phyloP scores from a whole-genome alignment of 2,329 filamentous ascomycete genomes.

The Verruconis gallopava region DNA sequence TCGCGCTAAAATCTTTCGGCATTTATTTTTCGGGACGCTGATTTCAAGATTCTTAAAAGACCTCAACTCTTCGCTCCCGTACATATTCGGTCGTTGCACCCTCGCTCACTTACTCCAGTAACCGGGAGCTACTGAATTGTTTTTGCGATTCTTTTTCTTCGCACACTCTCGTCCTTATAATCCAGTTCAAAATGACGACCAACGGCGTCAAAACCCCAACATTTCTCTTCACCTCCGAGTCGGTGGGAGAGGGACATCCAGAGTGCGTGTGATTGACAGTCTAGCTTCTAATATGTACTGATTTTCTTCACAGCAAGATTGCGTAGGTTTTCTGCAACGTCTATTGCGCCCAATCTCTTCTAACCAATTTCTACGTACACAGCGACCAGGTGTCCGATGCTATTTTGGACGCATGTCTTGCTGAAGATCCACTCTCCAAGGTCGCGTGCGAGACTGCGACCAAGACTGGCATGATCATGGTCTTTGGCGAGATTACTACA shows the following conservation, averaged over 20 bases:
- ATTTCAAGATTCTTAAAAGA: no score
- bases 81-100: no score
- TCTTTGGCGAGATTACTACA: constrained; percentile 74
- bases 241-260: constrained; percentile 33
- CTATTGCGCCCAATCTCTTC: background rate
- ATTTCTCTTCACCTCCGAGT: constrained; percentile 39
- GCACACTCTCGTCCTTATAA: no score
- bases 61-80: no score
- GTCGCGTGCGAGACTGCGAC: constrained; percentile 97
- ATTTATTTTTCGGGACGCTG: no score
- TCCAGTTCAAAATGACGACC: background rate
- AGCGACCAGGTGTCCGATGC: constrained; percentile 96
- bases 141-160: no score
- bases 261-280: constrained; percentile 53
- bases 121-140: no score
- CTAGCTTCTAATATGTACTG: constrained; percentile 34
- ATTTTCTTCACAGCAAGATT: constrained; percentile 97
- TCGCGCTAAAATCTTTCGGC: no score
- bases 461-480: constrained; percentile 99
- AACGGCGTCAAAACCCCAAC: constrained; percentile 13
- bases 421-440: constrained; percentile 92
- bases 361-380: constrained; percentile 1
- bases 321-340: constrained; percentile 42
- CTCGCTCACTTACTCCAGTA: no score
- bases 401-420: constrained; percentile 93